A percentile compares a stretch with the other conserved stretches of the same genome.
Evolutionary conservation across 306 rosid genomes (phyloP).

Genomic region (Vigna mungo): DNA sequence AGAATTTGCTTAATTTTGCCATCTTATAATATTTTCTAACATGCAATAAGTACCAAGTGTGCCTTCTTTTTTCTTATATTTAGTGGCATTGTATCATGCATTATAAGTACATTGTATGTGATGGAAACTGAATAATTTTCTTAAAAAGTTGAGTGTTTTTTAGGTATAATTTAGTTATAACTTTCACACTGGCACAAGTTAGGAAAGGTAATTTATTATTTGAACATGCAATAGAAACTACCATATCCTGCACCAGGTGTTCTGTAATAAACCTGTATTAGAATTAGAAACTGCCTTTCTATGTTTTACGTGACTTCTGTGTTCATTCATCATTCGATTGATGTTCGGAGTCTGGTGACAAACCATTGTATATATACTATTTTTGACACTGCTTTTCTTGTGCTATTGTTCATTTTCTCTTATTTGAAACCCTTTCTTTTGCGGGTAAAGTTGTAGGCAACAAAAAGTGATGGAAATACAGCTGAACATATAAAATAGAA

Average conservation of each 20-base stretch:
- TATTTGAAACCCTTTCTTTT: slow-evolving; percentile 29
- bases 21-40: slow-evolving; percentile 2
- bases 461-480: slow-evolving; percentile 25
- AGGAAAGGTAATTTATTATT: neutral
- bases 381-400: slow-evolving; percentile 28
- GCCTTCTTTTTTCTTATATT: slow-evolving; percentile 5
- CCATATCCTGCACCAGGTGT: neutral
- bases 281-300: neutral
- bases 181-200: neutral
- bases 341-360: neutral
- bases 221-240: neutral
- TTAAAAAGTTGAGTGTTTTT: neutral
- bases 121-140: neutral
- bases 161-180: neutral
- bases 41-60: neutral
- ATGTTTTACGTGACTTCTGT: neutral
- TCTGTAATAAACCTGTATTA: neutral
- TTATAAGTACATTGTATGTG: neutral
- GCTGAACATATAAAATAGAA: slow-evolving; percentile 12
- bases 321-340: neutral
- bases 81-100: slow-evolving; percentile 20
- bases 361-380: slow-evolving; percentile 19
- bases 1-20: slow-evolving; percentile 1
- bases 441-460: slow-evolving; percentile 19
- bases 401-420: slow-evolving; percentile 24